phyloP scores from a whole-genome alignment of 2,329 filamentous ascomycete species.

The Cercospora sojina region DNA sequence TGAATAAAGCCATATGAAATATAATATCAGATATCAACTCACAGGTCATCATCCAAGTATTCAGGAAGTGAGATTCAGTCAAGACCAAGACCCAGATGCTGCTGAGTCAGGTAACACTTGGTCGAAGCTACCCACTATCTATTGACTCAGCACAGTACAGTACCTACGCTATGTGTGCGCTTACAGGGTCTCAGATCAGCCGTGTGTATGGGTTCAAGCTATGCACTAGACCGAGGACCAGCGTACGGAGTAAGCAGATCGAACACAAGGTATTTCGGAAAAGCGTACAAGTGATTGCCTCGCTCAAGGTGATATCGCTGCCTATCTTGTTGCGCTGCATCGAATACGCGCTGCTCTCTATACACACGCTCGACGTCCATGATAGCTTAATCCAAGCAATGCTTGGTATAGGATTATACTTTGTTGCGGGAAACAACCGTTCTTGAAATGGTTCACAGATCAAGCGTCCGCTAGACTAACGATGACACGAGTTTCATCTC shows the following conservation, averaged over 20 bases:
- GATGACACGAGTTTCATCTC: not conserved
- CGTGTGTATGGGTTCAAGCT: no score
- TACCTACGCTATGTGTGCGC: not conserved
- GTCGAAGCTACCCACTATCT: not conserved
- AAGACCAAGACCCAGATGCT: not conserved
- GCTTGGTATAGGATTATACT: not conserved
- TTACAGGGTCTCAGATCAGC: not conserved
- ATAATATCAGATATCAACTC: not conserved
- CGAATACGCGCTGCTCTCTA: no score
- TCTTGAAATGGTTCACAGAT: not conserved
- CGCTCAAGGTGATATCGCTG: no score
- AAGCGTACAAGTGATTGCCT: no score
- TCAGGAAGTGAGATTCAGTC: not conserved
- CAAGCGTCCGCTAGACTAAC: not conserved
- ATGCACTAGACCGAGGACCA: no score
- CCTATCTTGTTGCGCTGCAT: no score
- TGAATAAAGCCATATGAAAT: fast-evolving
- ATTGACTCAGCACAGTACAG: not conserved
- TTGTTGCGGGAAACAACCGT: not conserved
- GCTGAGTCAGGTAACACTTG: not conserved
- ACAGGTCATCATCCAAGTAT: not conserved
- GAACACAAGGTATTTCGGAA: no score
- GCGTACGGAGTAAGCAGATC: no score
- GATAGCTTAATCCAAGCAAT: not conserved
- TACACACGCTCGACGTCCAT: no score